Base-by-base conservation (phyloP, 2,329 filamentous ascomycete species). In the Exophiala xenobiotica region DNA sequence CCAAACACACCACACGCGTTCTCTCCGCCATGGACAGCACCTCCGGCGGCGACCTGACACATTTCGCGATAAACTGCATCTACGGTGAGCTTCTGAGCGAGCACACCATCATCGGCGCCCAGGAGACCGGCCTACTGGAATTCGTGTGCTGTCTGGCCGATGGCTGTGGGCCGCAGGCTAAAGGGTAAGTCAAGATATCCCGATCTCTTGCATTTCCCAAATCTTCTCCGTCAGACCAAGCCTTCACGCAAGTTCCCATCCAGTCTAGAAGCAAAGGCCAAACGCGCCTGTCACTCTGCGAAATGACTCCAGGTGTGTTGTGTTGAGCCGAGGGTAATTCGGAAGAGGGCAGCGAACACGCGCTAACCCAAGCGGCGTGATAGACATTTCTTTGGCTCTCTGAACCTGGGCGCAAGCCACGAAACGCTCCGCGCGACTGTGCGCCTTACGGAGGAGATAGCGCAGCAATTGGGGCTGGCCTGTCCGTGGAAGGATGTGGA, bases 131-230 rank as follows among this genome's bases (percentile, higher is more conserved):
- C 2, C 39, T 66, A 52, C 27, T 66, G 38, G 64, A 65, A 47
- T 66, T 66, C 51, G 61, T 64, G 11, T 64, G 61, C 44, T 66
- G 64, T 59, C 51, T 66, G 31, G 62, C 58, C 12, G 61, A 63
- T 47, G 58, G 56, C 12, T 62, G 63, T 18, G 60, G 55, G 24
- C 56, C 61, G 16, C 64, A 66, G 49, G 63, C 63, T 7, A 64
- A 66, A 41, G 63, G 64, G 63, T 64, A 44, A 53, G 61, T 54
- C n/a, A n/a, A n/a, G n/a, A n/a, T n/a, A n/a, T n/a, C n/a, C n/a
- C n/a, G n/a, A n/a, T n/a, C n/a, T n/a, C n/a, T n/a, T n/a, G n/a
- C n/a, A 19, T 47, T 12, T 20, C 39, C 40, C 20, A 26, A 23
- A 37, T 42, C 41, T 39, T 38, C 27, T 31, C 41, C 9, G 23